Evolutionary conservation across 1,139 yeast genomes (phyloP).

Genomic region (Dujonia santamariae): DNA sequence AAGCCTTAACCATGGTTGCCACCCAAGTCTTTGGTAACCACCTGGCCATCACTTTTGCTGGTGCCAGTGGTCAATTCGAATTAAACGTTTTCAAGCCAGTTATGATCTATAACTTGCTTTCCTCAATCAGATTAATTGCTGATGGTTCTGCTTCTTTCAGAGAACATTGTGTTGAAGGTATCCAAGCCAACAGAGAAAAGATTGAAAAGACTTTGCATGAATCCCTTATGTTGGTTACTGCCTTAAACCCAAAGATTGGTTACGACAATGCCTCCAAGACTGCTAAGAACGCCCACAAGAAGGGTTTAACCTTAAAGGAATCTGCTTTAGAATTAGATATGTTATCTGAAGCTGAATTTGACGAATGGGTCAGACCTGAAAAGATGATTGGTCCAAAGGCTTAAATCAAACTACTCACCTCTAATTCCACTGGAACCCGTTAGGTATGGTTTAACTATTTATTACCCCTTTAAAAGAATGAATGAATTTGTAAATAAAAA

Average conservation of each 20-base stretch:
- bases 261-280: conserved; percentile 91
- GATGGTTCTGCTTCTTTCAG: conserved; percentile 85
- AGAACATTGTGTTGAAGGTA: conserved; percentile 86
- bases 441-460: too few species aligned
- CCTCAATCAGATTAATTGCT: conserved; percentile 75
- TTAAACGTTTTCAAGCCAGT: conserved; percentile 94
- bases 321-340: conserved; percentile 82
- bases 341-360: conserved; percentile 74
- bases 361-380: conserved; percentile 92
- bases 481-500: too few species aligned
- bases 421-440: too few species aligned
- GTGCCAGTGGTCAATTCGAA: conserved; percentile 95
- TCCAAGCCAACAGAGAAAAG: conserved; percentile 76
- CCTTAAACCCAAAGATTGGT: conserved; percentile 93
- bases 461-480: too few species aligned
- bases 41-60: conserved; percentile 85
- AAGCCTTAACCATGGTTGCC: conserved; percentile 93
- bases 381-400: conserved; percentile 90
- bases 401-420: too few species aligned
- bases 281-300: conserved; percentile 94
- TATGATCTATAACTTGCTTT: conserved; percentile 77
- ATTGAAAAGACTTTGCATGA: conserved; percentile 80
- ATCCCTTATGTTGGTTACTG: conserved; percentile 92
- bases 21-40: conserved; percentile 94
- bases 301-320: conserved; percentile 86